Conservation (phyloP, 371 early-diverging fungal species). For the Gilbertella persicaria region DNA sequence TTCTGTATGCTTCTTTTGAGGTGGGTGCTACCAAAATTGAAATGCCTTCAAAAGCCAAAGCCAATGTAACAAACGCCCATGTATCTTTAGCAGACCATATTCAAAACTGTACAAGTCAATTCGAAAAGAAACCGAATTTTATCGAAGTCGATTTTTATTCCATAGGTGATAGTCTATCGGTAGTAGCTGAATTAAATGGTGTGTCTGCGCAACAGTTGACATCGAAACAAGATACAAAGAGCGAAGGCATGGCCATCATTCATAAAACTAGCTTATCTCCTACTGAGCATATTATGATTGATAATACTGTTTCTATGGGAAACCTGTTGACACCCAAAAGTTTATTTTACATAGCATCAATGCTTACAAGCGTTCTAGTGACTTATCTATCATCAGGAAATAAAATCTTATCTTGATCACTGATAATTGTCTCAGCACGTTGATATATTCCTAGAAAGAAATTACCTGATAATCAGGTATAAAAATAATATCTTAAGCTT, state of each 20-base stretch:
- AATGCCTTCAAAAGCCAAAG: constrained; percentile 43
- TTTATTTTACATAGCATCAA: no score
- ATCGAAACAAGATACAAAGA: neutral
- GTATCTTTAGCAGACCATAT: constrained; percentile 31
- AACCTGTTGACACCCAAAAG: neutral
- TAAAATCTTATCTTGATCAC: no score
- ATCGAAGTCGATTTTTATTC: constrained; percentile 78
- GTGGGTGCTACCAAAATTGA: constrained; percentile 23
- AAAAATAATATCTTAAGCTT: no score
- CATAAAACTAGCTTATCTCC: constrained; percentile 1
- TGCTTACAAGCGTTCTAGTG: no score
- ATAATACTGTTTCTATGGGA: neutral
- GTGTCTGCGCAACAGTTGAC: constrained; percentile 21
- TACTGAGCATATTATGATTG: constrained; percentile 9
- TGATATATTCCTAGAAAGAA: no score
- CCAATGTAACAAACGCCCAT: constrained; percentile 37
- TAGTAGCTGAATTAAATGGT: constrained; percentile 58
- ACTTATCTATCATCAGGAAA: no score
- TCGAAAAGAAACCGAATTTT: constrained; percentile 60
- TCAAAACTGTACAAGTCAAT: constrained; percentile 35
- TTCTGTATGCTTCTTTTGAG: constrained; percentile 43
- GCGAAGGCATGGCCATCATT: neutral
- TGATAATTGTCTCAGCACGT: no score
- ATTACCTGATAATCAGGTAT: no score
- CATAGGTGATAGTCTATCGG: constrained; percentile 45